These are phyloP conservation scores for Boletus sp. DNA, from an alignment of 768 basidiomycete species.

Conservation along the genomic window DNA sequence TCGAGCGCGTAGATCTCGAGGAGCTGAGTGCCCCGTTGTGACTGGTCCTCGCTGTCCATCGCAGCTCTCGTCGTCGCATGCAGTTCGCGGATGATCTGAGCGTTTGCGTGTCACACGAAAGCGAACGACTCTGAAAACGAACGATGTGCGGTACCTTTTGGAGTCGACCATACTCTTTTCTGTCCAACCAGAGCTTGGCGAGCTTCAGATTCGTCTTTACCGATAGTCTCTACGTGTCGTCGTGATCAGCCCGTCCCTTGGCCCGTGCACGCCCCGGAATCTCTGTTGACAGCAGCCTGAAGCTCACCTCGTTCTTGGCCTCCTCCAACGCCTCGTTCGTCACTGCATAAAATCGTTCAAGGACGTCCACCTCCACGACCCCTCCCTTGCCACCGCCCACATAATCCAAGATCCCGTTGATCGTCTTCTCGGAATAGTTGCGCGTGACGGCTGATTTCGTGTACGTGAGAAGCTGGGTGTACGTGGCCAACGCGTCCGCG, in stretches of 20 bases:
- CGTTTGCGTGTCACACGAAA: neutral
- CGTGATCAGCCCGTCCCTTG: neutral
- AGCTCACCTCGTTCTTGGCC: slow-evolving; percentile 88
- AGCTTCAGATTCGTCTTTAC: slow-evolving; percentile 96
- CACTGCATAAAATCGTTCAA: slow-evolving; percentile 94
- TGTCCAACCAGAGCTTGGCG: slow-evolving; percentile 95
- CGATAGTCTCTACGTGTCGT: slow-evolving; percentile 67
- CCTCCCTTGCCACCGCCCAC: slow-evolving; percentile 89
- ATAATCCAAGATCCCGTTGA: slow-evolving; percentile 97
- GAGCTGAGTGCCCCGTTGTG: slow-evolving; percentile 91
- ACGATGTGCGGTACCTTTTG: slow-evolving; percentile 55
- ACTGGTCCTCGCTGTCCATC: slow-evolving; percentile 75
- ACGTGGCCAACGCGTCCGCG: slow-evolving; percentile 81
- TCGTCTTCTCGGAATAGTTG: slow-evolving; percentile 97
- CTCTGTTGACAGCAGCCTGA: neutral
- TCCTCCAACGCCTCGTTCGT: slow-evolving; percentile 90
- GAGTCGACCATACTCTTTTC: slow-evolving; percentile 84
- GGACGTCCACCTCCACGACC: slow-evolving; percentile 73
- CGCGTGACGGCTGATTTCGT: slow-evolving; percentile 95
- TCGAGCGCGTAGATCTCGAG: slow-evolving; percentile 98
- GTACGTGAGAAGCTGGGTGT: slow-evolving; percentile 83
- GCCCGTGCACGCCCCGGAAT: neutral
- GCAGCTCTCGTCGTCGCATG: slow-evolving; percentile 60
- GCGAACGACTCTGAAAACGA: neutral
- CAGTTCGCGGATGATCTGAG: slow-evolving; percentile 74